Evolutionary conservation across 371 early-diverging fungal species (phyloP), one percentile per base, ranked within the genome.

Genomic region (Rhizopus stolonifer): DNA sequence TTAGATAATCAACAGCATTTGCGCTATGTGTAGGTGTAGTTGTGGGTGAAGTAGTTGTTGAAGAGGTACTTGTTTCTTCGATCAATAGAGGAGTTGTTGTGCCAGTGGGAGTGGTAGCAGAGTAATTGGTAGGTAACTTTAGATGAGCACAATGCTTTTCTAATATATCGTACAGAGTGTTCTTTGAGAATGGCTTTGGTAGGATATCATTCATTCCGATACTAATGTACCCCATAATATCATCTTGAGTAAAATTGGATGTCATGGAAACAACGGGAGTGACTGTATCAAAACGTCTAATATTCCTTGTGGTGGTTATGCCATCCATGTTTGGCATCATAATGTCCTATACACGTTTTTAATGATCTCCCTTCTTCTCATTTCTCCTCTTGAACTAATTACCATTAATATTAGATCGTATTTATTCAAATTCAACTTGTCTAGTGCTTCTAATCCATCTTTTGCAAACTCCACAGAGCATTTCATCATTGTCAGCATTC

Each of bases 261-360:
- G 91, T 92, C 89, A 92, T 87, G 8, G 85, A 82, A 34, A 92
- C 85, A 38, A 92, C 88, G 0, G 91, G 89, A 4, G 89, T 88
- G 33, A 68, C 52, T 21, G 75, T 65, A 60, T 90, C 89, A 58
- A 86, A 86, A 63, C 85, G 84, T 39, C 91, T 82, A 49, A 93
- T 90, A 24, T 74, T 84, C 10, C 78, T 67, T 3, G 90, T 88
- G 0, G 90, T 85, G 3, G 82, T 74, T 11, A 85, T 85, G 24
- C 92, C 90, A 64, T 90, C 90, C 56, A 90, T 61, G 32, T 83
- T 81, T 4, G 89, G 89, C 84, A 89, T 87, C 25, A 85, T 76
- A 42, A 88, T 87, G 58, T 90, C 89, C 85, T 85, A 61, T 29
- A 51, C 18, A 19, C n/a, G n/a, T n/a, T n/a, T n/a, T n/a, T n/a